Percentiles rank a stretch among this genome's conserved stretches.
phyloP scores from a whole-genome alignment of 2,329 filamentous ascomycete genomes.

The Lithohypha guttulata region DNA sequence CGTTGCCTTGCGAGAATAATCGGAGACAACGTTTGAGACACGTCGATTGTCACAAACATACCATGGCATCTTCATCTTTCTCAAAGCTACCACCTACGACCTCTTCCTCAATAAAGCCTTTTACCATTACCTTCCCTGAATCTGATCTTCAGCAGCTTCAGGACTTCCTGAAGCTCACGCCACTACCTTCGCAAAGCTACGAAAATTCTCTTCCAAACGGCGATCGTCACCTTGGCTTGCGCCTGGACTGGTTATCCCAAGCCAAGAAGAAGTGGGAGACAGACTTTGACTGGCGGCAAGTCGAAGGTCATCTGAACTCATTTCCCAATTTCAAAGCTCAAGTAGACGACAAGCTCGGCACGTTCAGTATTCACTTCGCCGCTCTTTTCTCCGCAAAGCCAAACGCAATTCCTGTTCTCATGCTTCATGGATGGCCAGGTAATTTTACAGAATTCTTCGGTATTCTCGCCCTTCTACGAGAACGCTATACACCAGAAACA shows the following conservation, averaged over 20 bases:
- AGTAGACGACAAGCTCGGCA: conserved; percentile 30
- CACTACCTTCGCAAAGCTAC: conserved; percentile 38
- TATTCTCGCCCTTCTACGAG: conserved; percentile 36
- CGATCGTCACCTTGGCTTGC: conserved; percentile 31
- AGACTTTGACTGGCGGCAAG: conserved; percentile 37
- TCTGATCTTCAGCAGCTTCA: conserved; percentile 37
- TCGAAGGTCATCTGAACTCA: conserved; percentile 36
- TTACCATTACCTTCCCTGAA: conserved; percentile 35
- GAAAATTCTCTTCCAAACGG: conserved; percentile 39
- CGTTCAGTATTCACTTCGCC: conserved; percentile 41
- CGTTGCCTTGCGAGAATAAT: too few species aligned
- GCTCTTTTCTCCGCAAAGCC: conserved; percentile 43
- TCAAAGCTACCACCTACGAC: conserved; percentile 28
- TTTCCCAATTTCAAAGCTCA: conserved; percentile 40
- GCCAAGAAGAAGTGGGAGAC: conserved; percentile 36
- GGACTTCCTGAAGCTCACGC: conserved; percentile 38
- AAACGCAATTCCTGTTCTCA: conserved; percentile 41
- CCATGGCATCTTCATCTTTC: too few species aligned
- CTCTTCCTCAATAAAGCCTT: conserved; percentile 31
- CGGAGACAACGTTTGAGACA: too few species aligned
- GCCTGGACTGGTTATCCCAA: conserved; percentile 36
- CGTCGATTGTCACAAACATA: too few species aligned
- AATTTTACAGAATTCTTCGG: conserved; percentile 47
- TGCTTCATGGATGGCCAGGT: conserved; percentile 47
- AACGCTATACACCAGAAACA: conserved; percentile 37